A percentile compares a stretch with the other conserved stretches of the same genome.
Evolutionary conservation across 805 yeast genomes (phyloP).

Genomic region (Kazachstania bromeliacearum): DNA sequence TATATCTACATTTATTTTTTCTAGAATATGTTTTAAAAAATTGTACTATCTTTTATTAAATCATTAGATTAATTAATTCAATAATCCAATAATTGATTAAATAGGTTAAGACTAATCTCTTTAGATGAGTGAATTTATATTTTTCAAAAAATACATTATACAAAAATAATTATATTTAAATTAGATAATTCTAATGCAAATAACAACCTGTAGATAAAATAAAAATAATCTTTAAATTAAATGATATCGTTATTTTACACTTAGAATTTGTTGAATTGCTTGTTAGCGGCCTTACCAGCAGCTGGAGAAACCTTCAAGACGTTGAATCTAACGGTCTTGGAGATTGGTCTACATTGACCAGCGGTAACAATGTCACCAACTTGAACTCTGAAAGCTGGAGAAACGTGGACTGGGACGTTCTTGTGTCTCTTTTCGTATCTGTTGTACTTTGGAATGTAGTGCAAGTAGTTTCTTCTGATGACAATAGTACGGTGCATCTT

Average conservation of each 20-base stretch:
- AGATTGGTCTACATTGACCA: conserved; percentile 99
- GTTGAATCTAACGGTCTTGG: conserved; percentile 99
- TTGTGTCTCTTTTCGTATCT: conserved; percentile 99
- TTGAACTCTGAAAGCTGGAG: conserved; percentile 99
- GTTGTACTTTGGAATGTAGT: conserved; percentile 99
- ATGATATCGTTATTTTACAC: conserved; percentile 5
- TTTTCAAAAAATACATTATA: conserved; percentile 8
- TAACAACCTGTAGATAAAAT: background rate
- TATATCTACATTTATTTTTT: no score
- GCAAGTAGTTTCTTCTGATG: conserved; percentile 99
- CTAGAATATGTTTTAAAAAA: background rate
- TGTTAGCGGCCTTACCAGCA: conserved; percentile 73
- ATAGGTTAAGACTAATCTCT: no score
- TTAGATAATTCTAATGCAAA: background rate
- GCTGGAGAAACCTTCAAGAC: conserved; percentile 91
- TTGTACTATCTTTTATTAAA: background rate
- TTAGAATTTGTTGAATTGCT: conserved; percentile 97
- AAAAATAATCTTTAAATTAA: background rate
- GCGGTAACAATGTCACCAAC: conserved; percentile 99
- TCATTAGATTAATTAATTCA: no score
- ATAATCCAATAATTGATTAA: no score
- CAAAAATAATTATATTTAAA: conserved; percentile 5
- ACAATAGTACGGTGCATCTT: conserved; percentile 99
- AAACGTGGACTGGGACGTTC: conserved; percentile 99
- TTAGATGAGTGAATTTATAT: conserved; percentile 4